Conservation (phyloP, 139 green algal genomes). For the Edaphochlamys debaryana region DNA sequence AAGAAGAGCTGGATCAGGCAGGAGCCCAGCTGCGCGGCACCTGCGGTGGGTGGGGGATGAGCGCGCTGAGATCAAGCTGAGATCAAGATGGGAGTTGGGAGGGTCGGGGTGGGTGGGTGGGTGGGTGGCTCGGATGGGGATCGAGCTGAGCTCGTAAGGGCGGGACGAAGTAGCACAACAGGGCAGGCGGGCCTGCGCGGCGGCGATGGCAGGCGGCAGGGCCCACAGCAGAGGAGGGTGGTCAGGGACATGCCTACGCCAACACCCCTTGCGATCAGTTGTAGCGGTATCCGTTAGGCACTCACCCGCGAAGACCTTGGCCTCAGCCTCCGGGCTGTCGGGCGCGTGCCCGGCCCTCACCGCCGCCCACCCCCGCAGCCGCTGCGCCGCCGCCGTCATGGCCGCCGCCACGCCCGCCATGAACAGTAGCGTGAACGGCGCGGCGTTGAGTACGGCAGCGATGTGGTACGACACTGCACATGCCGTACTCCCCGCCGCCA, state of each 20-base stretch:
- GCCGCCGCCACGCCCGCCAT: constrained; percentile 46
- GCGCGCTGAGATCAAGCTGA: background rate
- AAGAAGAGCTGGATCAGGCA: constrained; percentile 86
- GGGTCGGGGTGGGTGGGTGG: too few species aligned
- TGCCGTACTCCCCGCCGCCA: constrained; percentile 52
- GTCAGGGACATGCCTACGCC: too few species aligned
- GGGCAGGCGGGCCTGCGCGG: too few species aligned
- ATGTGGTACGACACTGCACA: constrained; percentile 18
- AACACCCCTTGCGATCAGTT: too few species aligned
- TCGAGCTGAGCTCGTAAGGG: too few species aligned
- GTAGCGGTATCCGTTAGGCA: too few species aligned
- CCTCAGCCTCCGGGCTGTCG: too few species aligned
- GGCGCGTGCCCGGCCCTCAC: too few species aligned
- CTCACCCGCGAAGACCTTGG: too few species aligned
- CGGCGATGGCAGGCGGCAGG: too few species aligned
- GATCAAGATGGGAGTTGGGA: background rate
- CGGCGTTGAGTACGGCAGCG: constrained; percentile 6
- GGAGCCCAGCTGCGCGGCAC: constrained; percentile 58
- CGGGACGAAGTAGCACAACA: too few species aligned
- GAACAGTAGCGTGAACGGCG: constrained; percentile 46
- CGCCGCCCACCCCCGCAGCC: background rate
- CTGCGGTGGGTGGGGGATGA: constrained; percentile 43
- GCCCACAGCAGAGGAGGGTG: too few species aligned
- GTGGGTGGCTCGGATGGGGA: background rate
- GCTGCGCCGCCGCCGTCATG: constrained; percentile 13